Base-by-base conservation (phyloP, 164 flowering plant genomes). In the Annona cherimola region DNA sequence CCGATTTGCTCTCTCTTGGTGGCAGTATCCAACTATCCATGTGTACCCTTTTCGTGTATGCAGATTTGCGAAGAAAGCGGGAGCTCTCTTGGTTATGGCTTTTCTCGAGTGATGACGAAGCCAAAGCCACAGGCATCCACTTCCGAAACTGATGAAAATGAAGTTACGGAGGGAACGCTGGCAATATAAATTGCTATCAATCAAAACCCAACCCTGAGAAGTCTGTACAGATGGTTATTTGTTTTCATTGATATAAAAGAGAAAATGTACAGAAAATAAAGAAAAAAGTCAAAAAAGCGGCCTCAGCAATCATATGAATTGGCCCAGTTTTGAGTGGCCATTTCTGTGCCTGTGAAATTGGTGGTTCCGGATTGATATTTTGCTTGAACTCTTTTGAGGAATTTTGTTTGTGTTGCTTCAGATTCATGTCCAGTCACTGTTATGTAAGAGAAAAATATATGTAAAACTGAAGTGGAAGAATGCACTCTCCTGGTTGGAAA, bases 71-170 rank as follows among this genome's bases (percentile, higher is more conserved):
- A 93, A 83, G 69, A 87, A 8, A 92, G 86, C 61, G 99, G 99
- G 77, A 90, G 97, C 73, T 93, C 95, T 35, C 97, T 96, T 68
- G 99, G 99, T 46, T 96, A 93, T 71, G 98, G 98, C 64, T 93
- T 81, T 77, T 86, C 94, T 26, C 81, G 89, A 41, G 69, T 84
- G 12, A 82, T 80, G 86, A 84, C 71, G 66, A 92, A 85, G 82
- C 77, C 98, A 72, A 92, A 90, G 79, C 19, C 79, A 61, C 89
- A 78, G 62, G 46, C 67, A 4, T 41, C 43, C 26, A 2, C 76
- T 11, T 54, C 86, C 0, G 99, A 90, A 66, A 76, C 92, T 18
- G 98, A 93, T 72, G 99, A 92, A 9, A 83, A 79, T 75, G 85
- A 86, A 79, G 62, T 88, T 61, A 65, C 67, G 18, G 99, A 89